A percentile compares a stretch with the other conserved stretches of the same genome.
These are phyloP conservation scores for Phycomyces blakesleeanus DNA, from an alignment of 192 early-diverging fungal genomes.

Conservation along the genomic window DNA sequence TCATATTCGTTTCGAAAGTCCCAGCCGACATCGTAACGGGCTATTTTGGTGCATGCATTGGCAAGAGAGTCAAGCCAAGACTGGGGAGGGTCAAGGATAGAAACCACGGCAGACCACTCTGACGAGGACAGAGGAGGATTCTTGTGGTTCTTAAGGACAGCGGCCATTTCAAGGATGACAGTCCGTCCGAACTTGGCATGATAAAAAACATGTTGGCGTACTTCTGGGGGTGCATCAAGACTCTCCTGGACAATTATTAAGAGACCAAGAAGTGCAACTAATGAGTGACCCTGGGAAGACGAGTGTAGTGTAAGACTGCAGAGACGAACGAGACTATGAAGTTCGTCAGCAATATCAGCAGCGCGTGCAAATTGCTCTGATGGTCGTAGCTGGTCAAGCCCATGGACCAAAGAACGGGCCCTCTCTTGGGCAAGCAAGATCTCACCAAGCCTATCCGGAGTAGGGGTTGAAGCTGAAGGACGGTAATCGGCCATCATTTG, in stretches of 20 bases:
- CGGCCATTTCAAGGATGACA: conserved; percentile 21
- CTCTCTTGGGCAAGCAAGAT: not conserved
- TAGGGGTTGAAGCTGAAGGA: not conserved
- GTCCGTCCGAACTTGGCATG: conserved; percentile 17
- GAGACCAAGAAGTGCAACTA: not conserved
- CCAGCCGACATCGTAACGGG: conserved; percentile 15
- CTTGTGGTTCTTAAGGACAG: conserved; percentile 19
- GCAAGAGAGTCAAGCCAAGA: conserved; percentile 11
- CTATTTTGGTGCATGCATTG: conserved; percentile 1
- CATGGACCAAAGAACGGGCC: conserved; percentile 5
- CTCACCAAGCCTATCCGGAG: not conserved
- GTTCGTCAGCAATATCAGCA: conserved; percentile 6
- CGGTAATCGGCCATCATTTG: not conserved
- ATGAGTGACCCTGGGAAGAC: not conserved
- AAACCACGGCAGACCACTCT: not conserved
- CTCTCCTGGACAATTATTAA: conserved; percentile 3
- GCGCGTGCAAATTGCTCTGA: conserved; percentile 23
- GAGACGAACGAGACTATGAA: not conserved
- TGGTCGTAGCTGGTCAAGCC: conserved; percentile 8
- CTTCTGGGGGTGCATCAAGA: conserved; percentile 15
- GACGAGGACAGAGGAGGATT: not conserved
- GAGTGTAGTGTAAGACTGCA: not conserved
- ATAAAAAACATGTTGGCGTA: conserved; percentile 24
- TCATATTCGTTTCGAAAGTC: conserved; percentile 14
- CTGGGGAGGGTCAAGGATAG: not conserved